Evolutionary conservation across 306 rosid species (phyloP).

Genomic region (Prunus armeniaca): DNA sequence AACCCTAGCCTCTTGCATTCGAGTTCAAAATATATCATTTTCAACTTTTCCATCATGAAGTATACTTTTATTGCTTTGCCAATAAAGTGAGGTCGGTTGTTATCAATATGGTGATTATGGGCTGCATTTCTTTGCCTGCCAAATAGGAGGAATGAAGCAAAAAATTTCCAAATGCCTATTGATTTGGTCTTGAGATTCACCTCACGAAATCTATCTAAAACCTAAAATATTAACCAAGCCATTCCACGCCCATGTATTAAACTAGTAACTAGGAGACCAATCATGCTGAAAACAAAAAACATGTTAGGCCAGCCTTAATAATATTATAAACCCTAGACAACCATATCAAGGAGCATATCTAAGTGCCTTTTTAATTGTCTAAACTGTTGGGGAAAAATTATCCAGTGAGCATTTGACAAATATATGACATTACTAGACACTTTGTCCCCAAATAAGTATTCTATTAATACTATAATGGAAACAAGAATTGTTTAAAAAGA

Average conservation of each 20-base stretch:
- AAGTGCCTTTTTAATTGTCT: not conserved
- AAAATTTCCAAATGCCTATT: conserved; percentile 20
- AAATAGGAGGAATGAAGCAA: conserved; percentile 6
- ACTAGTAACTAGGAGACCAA: not conserved
- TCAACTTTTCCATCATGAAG: not conserved
- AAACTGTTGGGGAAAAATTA: not conserved
- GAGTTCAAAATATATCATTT: not conserved
- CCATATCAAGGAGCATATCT: not conserved
- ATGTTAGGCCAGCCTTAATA: not conserved
- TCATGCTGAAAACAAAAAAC: too few relatives aligned
- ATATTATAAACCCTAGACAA: not conserved
- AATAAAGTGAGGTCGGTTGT: not conserved
- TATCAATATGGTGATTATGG: not conserved
- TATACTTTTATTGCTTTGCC: not conserved
- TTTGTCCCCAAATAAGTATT: not conserved
- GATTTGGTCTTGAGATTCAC: conserved; percentile 26
- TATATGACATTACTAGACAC: not conserved
- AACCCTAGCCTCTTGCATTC: not conserved
- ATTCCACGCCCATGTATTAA: not conserved
- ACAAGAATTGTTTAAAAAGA: not conserved
- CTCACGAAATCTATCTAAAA: not conserved
- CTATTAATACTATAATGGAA: not conserved
- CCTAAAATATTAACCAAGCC: conserved; percentile 3
- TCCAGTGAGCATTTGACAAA: not conserved
- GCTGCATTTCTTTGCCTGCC: conserved; percentile 24